Evolutionary conservation across 1,284 basidiomycete genomes (phyloP).

Genomic region (Trichosporon coremiiforme): DNA sequence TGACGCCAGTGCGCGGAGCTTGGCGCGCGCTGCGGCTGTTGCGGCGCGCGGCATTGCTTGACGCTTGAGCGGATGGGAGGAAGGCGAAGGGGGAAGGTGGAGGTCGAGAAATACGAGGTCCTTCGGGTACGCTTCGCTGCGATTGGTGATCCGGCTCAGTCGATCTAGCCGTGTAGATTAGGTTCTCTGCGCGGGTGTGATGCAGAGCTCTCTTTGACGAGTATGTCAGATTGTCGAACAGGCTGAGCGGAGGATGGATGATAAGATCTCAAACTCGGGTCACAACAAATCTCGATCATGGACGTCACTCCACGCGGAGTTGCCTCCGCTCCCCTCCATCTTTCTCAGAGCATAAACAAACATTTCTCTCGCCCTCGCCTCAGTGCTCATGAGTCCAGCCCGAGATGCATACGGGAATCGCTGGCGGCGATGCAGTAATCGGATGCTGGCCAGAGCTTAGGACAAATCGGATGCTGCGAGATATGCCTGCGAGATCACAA

Average conservation of each 20-base stretch:
- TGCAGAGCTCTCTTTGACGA: no score
- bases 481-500: no score
- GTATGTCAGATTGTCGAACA: not conserved
- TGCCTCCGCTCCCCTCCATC: not conserved
- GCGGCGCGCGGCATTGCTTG: conserved; percentile 9
- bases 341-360: not conserved
- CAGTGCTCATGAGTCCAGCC: no score
- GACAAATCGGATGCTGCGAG: no score
- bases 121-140: no score
- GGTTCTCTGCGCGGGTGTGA: no score
- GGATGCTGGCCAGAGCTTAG: no score
- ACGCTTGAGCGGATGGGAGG: not conserved
- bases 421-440: no score
- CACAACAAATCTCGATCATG: conserved; percentile 9
- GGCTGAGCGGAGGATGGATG: not conserved
- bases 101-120: no score
- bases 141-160: no score
- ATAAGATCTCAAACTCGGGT: not conserved
- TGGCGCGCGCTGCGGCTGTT: conserved; percentile 6
- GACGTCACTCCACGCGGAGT: conserved; percentile 6
- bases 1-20: not conserved
- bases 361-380: not conserved
- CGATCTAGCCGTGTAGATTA: no score
- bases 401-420: not conserved
- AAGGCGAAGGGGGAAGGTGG: not conserved